A percentile compares a stretch with the other conserved stretches of the same genome.
These are phyloP conservation scores for Candida ascalaphidarum DNA, from an alignment of 805 yeast species.

Conservation along the genomic window DNA sequence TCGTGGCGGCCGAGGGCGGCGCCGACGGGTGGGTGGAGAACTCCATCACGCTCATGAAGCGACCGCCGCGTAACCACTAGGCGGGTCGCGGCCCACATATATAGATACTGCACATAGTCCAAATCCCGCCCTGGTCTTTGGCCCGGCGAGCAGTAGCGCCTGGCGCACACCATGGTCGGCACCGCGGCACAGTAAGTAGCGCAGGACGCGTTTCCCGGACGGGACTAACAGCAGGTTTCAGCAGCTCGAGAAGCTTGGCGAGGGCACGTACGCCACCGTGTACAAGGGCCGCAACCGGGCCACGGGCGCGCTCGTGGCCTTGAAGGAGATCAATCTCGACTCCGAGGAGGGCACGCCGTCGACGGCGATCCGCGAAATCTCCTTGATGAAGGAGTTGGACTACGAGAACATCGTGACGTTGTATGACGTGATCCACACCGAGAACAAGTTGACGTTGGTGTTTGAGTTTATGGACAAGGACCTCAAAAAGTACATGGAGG, in stretches of 20 bases:
- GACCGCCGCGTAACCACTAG: slow-evolving; percentile 66
- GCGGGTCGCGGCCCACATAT: no score
- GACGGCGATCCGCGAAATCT: slow-evolving; percentile 94
- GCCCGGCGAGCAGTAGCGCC: no score
- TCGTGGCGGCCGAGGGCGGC: slow-evolving; percentile 74
- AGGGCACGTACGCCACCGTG: slow-evolving; percentile 98
- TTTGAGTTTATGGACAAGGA: slow-evolving; percentile 93
- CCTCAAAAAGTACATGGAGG: slow-evolving; percentile 89
- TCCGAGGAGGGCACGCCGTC: slow-evolving; percentile 98
- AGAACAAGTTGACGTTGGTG: slow-evolving; percentile 87
- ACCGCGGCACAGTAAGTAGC: no score
- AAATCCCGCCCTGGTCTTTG: no score
- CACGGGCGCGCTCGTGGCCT: slow-evolving; percentile 85
- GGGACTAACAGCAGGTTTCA: slow-evolving; percentile 29
- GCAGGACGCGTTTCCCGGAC: no score
- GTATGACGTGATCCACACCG: slow-evolving; percentile 94
- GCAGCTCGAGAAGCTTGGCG: slow-evolving; percentile 78
- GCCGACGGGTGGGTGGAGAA: slow-evolving; percentile 87
- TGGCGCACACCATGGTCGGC: no score
- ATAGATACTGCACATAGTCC: no score
- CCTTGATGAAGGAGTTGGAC: slow-evolving; percentile 88
- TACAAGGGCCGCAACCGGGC: slow-evolving; percentile 85
- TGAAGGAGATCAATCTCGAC: slow-evolving; percentile 90
- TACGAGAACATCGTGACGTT: slow-evolving; percentile 88
- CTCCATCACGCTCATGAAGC: slow-evolving; percentile 61